phyloP scores from a whole-genome alignment of 176 grass and related monocot genomes.

The Oryza glaberrima region DNA sequence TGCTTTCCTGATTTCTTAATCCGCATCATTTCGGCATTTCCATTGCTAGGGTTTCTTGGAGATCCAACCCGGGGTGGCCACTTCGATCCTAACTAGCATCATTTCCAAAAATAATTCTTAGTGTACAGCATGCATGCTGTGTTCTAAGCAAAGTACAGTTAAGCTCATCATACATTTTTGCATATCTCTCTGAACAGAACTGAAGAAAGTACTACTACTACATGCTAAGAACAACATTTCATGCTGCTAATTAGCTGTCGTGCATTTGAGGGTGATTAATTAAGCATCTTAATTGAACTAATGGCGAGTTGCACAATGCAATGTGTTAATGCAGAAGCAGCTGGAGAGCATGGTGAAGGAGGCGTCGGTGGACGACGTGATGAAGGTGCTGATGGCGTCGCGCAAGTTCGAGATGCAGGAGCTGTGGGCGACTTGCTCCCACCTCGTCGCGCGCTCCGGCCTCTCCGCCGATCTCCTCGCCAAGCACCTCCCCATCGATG shows the following conservation, averaged over 20 bases:
- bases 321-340: constrained; percentile 66
- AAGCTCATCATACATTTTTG: background rate
- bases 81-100: constrained; percentile 29
- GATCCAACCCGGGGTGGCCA: constrained; percentile 5
- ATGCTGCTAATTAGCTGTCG: constrained; percentile 11
- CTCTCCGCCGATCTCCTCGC: constrained; percentile 89
- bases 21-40: background rate
- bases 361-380: constrained; percentile 90
- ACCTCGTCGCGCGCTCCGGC: constrained; percentile 85
- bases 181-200: background rate
- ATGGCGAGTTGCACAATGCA: background rate
- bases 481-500: constrained; percentile 94
- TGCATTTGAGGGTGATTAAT: background rate
- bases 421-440: constrained; percentile 84
- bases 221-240: constrained; percentile 25
- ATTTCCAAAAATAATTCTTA: constrained; percentile 60
- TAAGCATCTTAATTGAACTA: background rate
- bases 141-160: constrained; percentile 33
- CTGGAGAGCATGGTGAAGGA: constrained; percentile 94
- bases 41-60: constrained; percentile 54
- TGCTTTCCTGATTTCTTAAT: background rate
- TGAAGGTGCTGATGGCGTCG: constrained; percentile 93
- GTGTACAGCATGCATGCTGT: constrained; percentile 42
- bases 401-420: constrained; percentile 90
- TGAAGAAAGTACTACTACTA: background rate